phyloP scores from a whole-genome alignment of 2,329 filamentous ascomycete species.

The Chaetomium strumarium region DNA sequence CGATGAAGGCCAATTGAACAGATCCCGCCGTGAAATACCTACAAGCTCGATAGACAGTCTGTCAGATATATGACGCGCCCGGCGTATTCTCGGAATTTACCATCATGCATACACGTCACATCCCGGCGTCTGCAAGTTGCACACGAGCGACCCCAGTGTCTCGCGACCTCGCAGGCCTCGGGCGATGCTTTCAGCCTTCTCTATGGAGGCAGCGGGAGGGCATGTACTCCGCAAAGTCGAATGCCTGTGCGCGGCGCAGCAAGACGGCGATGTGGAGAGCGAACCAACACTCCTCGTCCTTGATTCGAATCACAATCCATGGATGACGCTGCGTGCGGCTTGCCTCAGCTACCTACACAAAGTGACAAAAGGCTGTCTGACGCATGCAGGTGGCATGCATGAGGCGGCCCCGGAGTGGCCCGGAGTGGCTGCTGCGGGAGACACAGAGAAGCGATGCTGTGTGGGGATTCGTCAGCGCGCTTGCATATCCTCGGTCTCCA shows the following conservation, averaged over 20 bases:
- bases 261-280: too few relatives aligned
- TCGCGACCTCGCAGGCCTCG: background rate
- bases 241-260: slow-evolving; percentile 17
- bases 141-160: background rate
- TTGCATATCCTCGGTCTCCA: slow-evolving; percentile 2
- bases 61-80: slow-evolving; percentile 10
- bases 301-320: background rate
- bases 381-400: slow-evolving; percentile 15
- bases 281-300: background rate
- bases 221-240: slow-evolving; percentile 10
- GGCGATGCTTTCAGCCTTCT: background rate
- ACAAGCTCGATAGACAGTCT: too few relatives aligned
- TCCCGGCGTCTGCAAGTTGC: slow-evolving; percentile 5
- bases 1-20: slow-evolving; percentile 6
- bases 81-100: slow-evolving; percentile 28
- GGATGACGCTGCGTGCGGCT: slow-evolving; percentile 12
- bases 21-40: background rate
- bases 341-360: slow-evolving; percentile 17
- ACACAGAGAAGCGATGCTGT: background rate
- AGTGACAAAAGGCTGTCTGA: slow-evolving; percentile 4
- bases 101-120: slow-evolving; percentile 14
- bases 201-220: background rate
- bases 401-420: background rate
- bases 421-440: background rate
- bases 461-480: background rate